Evolutionary conservation across 2,329 filamentous ascomycete species (phyloP).

Genomic region (Fusarium longipes): DNA sequence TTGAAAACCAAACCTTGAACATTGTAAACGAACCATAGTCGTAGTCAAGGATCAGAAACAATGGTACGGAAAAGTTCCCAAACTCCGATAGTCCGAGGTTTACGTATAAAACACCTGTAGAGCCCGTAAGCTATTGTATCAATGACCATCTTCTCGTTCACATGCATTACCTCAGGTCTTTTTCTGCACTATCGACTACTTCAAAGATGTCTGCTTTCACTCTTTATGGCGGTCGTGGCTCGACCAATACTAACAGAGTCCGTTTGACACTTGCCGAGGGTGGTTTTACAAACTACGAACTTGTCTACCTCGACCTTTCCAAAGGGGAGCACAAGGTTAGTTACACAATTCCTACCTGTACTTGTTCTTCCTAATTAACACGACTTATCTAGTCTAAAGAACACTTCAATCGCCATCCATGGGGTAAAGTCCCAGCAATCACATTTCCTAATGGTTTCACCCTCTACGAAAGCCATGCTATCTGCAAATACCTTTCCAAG

Average conservation of each 20-base stretch:
- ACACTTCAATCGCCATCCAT: not conserved
- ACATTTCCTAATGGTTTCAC: not conserved
- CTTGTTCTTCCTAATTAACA: not conserved
- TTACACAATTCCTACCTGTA: too few relatives aligned
- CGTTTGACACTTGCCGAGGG: not conserved
- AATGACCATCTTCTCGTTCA: not conserved
- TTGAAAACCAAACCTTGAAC: not conserved
- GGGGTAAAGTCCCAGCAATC: not conserved
- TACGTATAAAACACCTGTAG: not conserved
- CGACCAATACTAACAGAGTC: not conserved
- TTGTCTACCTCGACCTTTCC: not conserved
- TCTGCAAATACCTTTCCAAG: not conserved
- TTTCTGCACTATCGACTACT: not conserved
- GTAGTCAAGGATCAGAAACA: too few relatives aligned
- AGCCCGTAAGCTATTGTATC: too few relatives aligned
- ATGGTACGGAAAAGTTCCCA: too few relatives aligned
- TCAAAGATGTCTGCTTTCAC: not conserved
- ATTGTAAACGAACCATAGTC: rapidly evolving
- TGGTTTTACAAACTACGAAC: not conserved
- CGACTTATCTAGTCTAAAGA: not conserved
- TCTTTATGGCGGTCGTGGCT: not conserved
- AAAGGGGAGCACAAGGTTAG: conserved; percentile 5
- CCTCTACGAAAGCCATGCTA: not conserved
- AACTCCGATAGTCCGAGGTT: too few relatives aligned
- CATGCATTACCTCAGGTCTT: not conserved